These are phyloP conservation scores for Geranium incanum DNA, from an alignment of 441 rosid genomes.

Conservation along the genomic window DNA sequence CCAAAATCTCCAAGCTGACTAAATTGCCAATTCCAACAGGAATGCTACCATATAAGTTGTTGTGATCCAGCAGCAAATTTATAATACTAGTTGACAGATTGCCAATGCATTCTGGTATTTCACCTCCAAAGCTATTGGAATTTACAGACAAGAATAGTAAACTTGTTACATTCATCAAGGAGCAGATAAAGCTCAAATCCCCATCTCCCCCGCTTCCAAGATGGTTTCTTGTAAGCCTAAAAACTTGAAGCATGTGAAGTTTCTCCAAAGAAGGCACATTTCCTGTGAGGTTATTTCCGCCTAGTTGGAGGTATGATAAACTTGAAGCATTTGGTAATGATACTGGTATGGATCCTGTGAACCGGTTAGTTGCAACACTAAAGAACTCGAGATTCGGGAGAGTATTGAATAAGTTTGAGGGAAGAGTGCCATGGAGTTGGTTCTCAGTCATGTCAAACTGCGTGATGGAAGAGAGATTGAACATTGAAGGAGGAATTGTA, in stretches of 20 bases:
- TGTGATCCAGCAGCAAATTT: neutral
- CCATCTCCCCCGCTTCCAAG: slow-evolving; percentile 19
- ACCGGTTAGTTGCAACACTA: neutral
- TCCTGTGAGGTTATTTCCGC: slow-evolving; percentile 8
- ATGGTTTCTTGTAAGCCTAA: neutral
- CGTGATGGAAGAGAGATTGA: slow-evolving; percentile 22
- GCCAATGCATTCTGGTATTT: slow-evolving; percentile 17
- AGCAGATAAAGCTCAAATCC: slow-evolving; percentile 21
- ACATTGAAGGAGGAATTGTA: slow-evolving; percentile 24
- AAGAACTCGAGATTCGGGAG: slow-evolving; percentile 17
- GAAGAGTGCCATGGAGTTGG: slow-evolving; percentile 21
- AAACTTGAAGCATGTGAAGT: slow-evolving; percentile 7
- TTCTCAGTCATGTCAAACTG: neutral
- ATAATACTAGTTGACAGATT: slow-evolving; percentile 17
- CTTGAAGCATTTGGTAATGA: slow-evolving; percentile 27
- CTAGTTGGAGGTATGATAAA: neutral
- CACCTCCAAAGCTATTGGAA: slow-evolving; percentile 18
- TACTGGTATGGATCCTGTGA: slow-evolving; percentile 23
- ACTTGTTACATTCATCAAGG: slow-evolving; percentile 21
- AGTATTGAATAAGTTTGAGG: slow-evolving; percentile 15
- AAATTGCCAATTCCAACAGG: slow-evolving; percentile 18
- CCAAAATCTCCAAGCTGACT: neutral
- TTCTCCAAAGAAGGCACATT: slow-evolving; percentile 4
- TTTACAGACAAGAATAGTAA: neutral
- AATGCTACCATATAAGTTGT: slow-evolving; percentile 15